A percentile compares a stretch with the other conserved stretches of the same genome.
Evolutionary conservation across 2,329 filamentous ascomycete genomes (phyloP).

Genomic region (Gliomastix tumulicola): DNA sequence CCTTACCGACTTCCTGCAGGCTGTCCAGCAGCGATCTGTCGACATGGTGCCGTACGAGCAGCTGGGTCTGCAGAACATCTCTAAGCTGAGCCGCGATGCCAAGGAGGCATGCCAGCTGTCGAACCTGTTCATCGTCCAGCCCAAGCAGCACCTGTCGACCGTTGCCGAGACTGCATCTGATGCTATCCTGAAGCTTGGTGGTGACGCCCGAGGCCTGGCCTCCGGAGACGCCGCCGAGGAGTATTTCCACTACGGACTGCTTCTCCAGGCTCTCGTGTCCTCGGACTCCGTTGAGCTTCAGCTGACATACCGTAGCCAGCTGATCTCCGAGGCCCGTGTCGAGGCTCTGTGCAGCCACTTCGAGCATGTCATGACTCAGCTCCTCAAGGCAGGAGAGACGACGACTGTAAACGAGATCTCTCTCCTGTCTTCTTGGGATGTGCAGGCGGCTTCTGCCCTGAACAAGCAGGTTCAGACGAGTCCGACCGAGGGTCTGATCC

Average conservation of each 20-base stretch:
- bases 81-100: conserved; percentile 5
- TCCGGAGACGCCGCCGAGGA: too few relatives aligned
- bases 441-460: too few relatives aligned
- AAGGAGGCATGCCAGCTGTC: conserved; percentile 8
- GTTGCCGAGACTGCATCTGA: background rate
- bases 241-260: conserved; percentile 7
- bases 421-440: too few relatives aligned
- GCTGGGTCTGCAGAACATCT: conserved; percentile 10
- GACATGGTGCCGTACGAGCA: conserved; percentile 9
- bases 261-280: conserved; percentile 1
- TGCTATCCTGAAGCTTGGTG: background rate
- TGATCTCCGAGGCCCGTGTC: too few relatives aligned
- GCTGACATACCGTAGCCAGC: conserved; percentile 6
- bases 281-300: conserved; percentile 1
- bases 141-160: background rate
- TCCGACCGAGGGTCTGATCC: too few relatives aligned
- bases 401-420: too few relatives aligned
- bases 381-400: too few relatives aligned
- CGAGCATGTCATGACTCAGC: too few relatives aligned
- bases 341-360: too few relatives aligned
- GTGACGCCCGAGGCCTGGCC: too few relatives aligned
- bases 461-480: too few relatives aligned
- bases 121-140: conserved; percentile 8
- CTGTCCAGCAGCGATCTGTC: conserved; percentile 3
- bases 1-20: conserved; percentile 1